A percentile compares a stretch with the other conserved stretches of the same genome.
These are phyloP conservation scores for Fragaria ananassa DNA, from an alignment of 306 rosid genomes.

Conservation along the genomic window DNA sequence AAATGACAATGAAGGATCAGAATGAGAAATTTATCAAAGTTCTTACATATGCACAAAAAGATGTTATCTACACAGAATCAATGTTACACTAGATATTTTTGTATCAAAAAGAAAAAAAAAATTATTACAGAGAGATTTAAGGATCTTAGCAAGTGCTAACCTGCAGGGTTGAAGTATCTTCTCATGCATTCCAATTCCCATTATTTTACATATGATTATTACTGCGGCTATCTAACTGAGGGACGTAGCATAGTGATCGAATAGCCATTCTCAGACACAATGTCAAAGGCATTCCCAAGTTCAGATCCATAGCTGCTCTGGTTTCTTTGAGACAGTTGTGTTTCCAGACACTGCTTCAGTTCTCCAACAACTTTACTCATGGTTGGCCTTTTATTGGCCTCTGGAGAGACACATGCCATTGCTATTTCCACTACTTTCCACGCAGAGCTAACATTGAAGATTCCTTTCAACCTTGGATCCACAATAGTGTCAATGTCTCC, in stretches of 20 bases:
- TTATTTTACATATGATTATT: not conserved
- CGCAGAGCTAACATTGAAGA: not conserved
- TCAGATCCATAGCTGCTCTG: not conserved
- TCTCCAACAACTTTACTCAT: conserved; percentile 21
- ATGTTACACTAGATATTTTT: too few relatives aligned
- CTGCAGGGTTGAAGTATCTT: not conserved
- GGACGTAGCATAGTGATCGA: conserved; percentile 4
- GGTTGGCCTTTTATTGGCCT: conserved; percentile 12
- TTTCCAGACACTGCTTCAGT: conserved; percentile 20
- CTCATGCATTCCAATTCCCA: not conserved
- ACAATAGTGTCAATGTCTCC: conserved; percentile 18
- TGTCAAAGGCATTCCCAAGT: not conserved
- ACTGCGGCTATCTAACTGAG: not conserved
- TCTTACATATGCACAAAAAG: too few relatives aligned
- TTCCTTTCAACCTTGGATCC: conserved; percentile 16
- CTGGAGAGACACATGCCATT: not conserved
- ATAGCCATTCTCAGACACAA: not conserved
- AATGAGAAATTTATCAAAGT: too few relatives aligned
- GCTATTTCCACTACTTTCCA: conserved; percentile 36
- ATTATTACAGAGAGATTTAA: not conserved
- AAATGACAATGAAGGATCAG: too few relatives aligned
- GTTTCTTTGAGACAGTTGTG: not conserved
- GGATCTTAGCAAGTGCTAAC: not conserved
- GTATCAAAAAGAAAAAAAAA: too few relatives aligned
- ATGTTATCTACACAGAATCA: too few relatives aligned